phyloP scores from a whole-genome alignment of 2,329 filamentous ascomycete species.

The Penicillium brevicompactum region DNA sequence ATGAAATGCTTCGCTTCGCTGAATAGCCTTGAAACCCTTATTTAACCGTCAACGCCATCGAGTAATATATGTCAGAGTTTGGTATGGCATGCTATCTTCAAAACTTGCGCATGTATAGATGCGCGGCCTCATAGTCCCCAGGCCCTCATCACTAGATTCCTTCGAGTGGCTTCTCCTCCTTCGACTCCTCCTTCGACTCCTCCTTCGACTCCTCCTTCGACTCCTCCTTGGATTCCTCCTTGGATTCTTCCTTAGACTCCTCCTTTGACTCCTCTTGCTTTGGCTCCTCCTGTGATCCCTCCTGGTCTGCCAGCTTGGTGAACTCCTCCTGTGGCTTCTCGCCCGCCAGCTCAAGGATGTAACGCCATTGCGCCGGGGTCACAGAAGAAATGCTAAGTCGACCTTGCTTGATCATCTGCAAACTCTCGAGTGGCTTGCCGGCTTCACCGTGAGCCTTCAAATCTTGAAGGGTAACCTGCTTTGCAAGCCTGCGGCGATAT shows the following conservation, averaged over 20 bases:
- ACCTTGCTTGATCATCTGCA: conserved; percentile 83
- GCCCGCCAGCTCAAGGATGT: conserved; percentile 47
- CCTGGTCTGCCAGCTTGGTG: conserved; percentile 3
- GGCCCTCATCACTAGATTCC: background rate
- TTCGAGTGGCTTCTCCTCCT: background rate
- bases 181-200: background rate
- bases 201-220: conserved; percentile 26
- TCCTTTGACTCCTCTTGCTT: no score
- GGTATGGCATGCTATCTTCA: background rate
- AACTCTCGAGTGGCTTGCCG: conserved; percentile 63
- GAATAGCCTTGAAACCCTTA: background rate
- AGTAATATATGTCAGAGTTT: background rate
- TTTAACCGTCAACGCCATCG: conserved; percentile 7
- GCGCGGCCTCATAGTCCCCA: background rate
- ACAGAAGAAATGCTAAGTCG: conserved; percentile 72
- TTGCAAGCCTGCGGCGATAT: conserved; percentile 79
- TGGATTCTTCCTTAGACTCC: no score
- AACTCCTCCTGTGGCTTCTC: conserved; percentile 29
- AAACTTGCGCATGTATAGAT: background rate
- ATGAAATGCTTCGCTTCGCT: conserved; percentile 4
- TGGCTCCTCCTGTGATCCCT: no score
- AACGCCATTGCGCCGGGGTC: conserved; percentile 50
- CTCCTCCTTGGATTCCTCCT: no score
- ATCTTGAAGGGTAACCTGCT: conserved; percentile 69
- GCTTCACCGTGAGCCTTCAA: conserved; percentile 66